Base-by-base conservation (phyloP, 2,329 filamentous ascomycete genomes). In the Hypoxylon sp. region DNA sequence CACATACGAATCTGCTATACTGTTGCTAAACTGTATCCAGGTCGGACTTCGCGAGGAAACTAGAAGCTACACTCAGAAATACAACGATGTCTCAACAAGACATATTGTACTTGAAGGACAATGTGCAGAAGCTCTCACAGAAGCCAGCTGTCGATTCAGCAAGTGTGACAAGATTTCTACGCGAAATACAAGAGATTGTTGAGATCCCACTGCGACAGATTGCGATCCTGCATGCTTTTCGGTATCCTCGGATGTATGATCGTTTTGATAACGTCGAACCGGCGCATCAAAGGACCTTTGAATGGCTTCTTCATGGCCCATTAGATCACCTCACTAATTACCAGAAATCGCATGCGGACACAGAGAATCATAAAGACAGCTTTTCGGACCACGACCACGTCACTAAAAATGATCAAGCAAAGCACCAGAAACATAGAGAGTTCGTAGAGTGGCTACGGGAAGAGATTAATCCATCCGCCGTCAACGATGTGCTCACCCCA, bases 201-300 rank as follows among this genome's bases (percentile, higher is more conserved):
- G 56, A 60, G 15, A 19, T 28, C 24, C 44, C 28, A 17, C 17
- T 51, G 8, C 49, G 44, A 11, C 41, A 49, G 13, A 34, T 19
- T 48, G 20, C 41, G 8, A 52, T 62, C 6, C 34, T 62, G 6
- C 53, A 56, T 20, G 19, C 32, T n/a, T 24, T 62, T 4, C 59
- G 46, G 20, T 28, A 56, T 53, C 53, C 53, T 15, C 53, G 24
- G n/a, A 61, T 65, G 57, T 26, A 58, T 17, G 20, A 62, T 30
- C 62, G 62, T 24, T 65, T 58, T 34, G 37, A 54, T 6, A 56
- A 58, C 17, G 53, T 65, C 17, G 46, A 51, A 20, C 22, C 10
- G 15, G 59, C 63, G 2, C 63, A 66, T 57, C 24, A 19, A 19
- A 43, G 43, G 32, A 66, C 63, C 10, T 66, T 66, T 20, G 51